Evolutionary conservation across 306 rosid genomes (phyloP).

Genomic region (Vicia sativa): DNA sequence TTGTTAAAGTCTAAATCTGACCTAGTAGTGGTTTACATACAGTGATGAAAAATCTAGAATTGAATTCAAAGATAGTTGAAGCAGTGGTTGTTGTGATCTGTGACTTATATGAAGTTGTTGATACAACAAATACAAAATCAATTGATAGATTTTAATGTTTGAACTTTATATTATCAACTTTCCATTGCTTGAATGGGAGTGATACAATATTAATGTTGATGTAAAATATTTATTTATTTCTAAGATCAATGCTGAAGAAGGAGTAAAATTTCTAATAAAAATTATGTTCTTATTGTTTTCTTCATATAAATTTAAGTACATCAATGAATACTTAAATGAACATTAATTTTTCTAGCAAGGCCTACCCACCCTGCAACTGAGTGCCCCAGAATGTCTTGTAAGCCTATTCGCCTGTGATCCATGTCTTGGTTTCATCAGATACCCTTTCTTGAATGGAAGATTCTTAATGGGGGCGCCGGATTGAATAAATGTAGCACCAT

Average conservation of each 20-base stretch:
- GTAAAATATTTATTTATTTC: no score
- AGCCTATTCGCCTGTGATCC: conserved; percentile 53
- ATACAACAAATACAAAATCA: no score
- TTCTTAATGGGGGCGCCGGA: conserved; percentile 43
- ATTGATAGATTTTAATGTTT: no score
- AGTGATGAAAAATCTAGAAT: no score
- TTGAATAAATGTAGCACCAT: conserved; percentile 62
- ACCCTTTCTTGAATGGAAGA: conserved; percentile 20
- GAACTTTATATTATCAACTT: no score
- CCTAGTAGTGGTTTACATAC: no score
- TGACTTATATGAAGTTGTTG: no score
- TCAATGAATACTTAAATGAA: neutral
- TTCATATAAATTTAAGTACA: neutral
- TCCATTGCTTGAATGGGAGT: no score
- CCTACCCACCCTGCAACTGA: conserved; percentile 42
- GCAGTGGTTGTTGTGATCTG: no score
- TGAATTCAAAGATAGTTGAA: no score
- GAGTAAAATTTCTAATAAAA: neutral
- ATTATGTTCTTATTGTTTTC: neutral
- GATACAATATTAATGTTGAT: no score
- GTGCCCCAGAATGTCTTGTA: conserved; percentile 57
- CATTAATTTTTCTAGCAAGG: conserved; percentile 49
- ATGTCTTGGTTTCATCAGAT: conserved; percentile 49
- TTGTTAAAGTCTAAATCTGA: no score
- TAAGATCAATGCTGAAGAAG: neutral